These are phyloP conservation scores for Lithocarpus polystachyus DNA, from an alignment of 306 rosid species.

Conservation along the genomic window DNA sequence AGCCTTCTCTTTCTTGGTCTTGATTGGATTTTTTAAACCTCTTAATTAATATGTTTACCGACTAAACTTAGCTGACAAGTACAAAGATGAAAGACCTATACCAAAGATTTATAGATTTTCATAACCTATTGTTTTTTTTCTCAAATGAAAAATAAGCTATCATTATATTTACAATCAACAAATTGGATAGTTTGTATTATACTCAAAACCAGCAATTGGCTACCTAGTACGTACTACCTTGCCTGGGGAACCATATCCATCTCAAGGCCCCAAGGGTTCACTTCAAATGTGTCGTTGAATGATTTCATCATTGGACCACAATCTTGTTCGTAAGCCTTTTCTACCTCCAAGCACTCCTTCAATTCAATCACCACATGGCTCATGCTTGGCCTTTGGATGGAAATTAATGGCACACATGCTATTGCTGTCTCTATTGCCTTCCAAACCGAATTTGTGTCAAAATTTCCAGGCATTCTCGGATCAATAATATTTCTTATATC, in stretches of 20 bases:
- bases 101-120: no score
- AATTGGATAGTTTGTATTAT: not conserved
- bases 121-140: no score
- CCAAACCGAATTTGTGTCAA: conserved; percentile 4
- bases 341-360: conserved; percentile 25
- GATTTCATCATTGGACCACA: not conserved
- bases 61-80: no score
- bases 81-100: no score
- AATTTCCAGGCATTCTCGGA: conserved; percentile 20
- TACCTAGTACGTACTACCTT: not conserved
- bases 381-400: conserved; percentile 23
- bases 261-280: not conserved
- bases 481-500: conserved; percentile 21
- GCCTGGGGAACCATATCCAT: not conserved
- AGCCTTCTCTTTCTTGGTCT: no score
- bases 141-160: no score
- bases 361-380: conserved; percentile 10
- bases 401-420: conserved; percentile 7
- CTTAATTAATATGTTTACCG: no score
- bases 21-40: no score
- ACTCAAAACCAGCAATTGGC: not conserved
- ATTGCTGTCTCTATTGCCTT: conserved; percentile 19
- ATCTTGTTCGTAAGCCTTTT: not conserved
- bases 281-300: not conserved
- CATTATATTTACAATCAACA: no score